A percentile compares a stretch with the other conserved stretches of the same genome.
Evolutionary conservation across 208 protist species (phyloP).

Genomic region (Acanthamoeba sp.): DNA sequence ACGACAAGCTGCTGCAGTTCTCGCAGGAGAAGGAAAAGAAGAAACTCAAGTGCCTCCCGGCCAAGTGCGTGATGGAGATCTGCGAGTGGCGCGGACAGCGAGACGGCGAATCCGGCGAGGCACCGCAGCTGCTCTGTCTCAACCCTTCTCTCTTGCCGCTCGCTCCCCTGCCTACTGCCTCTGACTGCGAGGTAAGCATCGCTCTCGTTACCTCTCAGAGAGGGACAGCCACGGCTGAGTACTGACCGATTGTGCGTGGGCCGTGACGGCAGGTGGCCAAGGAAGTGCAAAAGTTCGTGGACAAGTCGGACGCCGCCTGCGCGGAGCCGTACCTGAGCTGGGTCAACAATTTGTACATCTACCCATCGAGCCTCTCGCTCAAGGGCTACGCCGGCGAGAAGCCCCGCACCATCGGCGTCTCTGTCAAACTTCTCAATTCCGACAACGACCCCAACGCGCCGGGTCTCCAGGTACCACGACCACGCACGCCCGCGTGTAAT

Average conservation of each 20-base stretch:
- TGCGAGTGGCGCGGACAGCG: not conserved
- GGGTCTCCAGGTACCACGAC: not conserved
- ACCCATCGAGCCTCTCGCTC: not conserved
- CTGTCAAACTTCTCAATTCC: not conserved
- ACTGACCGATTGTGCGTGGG: no score
- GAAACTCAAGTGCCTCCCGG: conserved; percentile 60
- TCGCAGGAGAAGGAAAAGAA: conserved; percentile 59
- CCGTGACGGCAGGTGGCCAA: conserved; percentile 41
- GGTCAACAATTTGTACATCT: conserved; percentile 65
- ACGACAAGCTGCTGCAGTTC: conserved; percentile 56
- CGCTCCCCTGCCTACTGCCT: not conserved
- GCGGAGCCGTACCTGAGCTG: conserved; percentile 21
- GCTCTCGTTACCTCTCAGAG: no score
- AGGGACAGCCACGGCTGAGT: no score
- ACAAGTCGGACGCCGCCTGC: not conserved
- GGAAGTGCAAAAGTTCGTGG: conserved; percentile 26
- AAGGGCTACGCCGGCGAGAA: not conserved
- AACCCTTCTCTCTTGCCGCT: conserved; percentile 44
- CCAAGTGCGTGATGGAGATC: conserved; percentile 62
- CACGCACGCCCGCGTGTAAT: not conserved
- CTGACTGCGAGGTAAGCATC: not conserved
- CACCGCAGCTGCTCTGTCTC: not conserved
- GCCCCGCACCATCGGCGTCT: conserved; percentile 34
- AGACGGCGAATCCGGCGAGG: not conserved
- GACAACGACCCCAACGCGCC: conserved; percentile 16